These are phyloP conservation scores for Cichorium intybus DNA, from an alignment of 140 eudicot species.

Conservation along the genomic window DNA sequence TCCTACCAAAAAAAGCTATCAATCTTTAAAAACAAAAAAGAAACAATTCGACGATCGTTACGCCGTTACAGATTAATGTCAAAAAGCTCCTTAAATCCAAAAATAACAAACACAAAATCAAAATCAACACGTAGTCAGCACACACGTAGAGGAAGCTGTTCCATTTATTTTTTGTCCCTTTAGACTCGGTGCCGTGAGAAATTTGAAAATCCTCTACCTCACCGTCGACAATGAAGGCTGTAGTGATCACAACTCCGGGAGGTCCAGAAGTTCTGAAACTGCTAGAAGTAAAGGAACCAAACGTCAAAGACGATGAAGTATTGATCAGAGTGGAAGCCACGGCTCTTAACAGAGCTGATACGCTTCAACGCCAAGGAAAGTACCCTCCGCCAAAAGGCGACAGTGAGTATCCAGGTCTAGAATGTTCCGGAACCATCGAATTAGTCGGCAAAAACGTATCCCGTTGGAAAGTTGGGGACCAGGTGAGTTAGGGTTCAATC, in stretches of 20 bases:
- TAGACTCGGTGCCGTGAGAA: not conserved
- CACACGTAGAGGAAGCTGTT: too few species aligned
- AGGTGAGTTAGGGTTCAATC: slow-evolving; percentile 38
- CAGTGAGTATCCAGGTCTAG: slow-evolving; percentile 74
- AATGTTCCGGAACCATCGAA: slow-evolving; percentile 80
- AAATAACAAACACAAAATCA: not conserved
- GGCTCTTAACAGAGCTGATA: slow-evolving; percentile 88
- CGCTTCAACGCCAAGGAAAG: slow-evolving; percentile 77
- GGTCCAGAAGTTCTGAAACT: slow-evolving; percentile 81
- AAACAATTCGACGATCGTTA: too few species aligned
- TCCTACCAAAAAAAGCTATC: too few species aligned
- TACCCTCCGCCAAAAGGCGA: slow-evolving; percentile 80
- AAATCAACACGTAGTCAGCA: not conserved
- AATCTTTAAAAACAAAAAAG: too few species aligned
- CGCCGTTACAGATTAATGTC: not conserved
- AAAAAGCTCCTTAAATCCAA: not conserved
- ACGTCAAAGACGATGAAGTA: slow-evolving; percentile 59
- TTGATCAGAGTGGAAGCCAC: slow-evolving; percentile 77
- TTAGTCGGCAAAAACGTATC: slow-evolving; percentile 62
- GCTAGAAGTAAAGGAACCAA: slow-evolving; percentile 77
- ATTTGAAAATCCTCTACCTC: not conserved
- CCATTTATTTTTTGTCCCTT: not conserved
- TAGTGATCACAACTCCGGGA: slow-evolving; percentile 74
- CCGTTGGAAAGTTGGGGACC: slow-evolving; percentile 91
- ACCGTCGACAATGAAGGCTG: slow-evolving; percentile 61